Base-by-base conservation (phyloP, 805 yeast species). In the Lipomyces yamanashiensis region DNA sequence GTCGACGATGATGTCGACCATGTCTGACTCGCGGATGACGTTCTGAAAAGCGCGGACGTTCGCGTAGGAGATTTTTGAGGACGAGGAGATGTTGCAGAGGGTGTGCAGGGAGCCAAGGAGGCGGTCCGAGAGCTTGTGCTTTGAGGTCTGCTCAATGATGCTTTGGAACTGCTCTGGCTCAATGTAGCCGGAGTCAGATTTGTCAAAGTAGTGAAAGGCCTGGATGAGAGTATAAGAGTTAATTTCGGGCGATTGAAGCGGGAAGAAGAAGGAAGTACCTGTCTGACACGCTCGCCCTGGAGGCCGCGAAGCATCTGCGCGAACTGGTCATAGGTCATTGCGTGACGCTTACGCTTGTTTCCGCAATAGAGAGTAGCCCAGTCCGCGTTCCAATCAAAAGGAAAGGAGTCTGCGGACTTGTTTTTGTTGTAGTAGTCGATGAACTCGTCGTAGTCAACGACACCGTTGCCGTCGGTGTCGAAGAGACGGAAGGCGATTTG, bases 401-500 rank as follows among this genome's bases (percentile, higher is more conserved):
- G 79, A 34, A 79, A 69, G 9, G 79, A 71, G 64, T 71, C 72
- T 19, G 69, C 61, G 33, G 78, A 72, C 62, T 73, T 74, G 73
- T 77, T 68, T 51, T 66, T 68, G 70, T 75, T 72, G 74, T 78
- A 79, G 53, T 67, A 71, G 54, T 74, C 71, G 43, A 78, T 79
- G 64, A 79, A 79, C 67, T 78, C 75, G 58, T 70, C 71, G 67
- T 77, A 78, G 70, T 78, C 74, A 54, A 79, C 80, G 51, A 67
- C 70, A 52, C 80, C 80, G 37, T 69, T 68, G 34, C 79, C 78
- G 34, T 70, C 71, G 53, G 71, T 67, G 70, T 80, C 84, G 54
- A 81, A 77, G 23, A 82, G 74, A 53, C 82, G 78, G 67, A 76
- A 77, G n/a, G 83, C 80, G 63, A 79, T 81, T 69, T 79, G 80